Conservation (phyloP, 345 rosid genomes). For the Toxicodendron radicans region DNA sequence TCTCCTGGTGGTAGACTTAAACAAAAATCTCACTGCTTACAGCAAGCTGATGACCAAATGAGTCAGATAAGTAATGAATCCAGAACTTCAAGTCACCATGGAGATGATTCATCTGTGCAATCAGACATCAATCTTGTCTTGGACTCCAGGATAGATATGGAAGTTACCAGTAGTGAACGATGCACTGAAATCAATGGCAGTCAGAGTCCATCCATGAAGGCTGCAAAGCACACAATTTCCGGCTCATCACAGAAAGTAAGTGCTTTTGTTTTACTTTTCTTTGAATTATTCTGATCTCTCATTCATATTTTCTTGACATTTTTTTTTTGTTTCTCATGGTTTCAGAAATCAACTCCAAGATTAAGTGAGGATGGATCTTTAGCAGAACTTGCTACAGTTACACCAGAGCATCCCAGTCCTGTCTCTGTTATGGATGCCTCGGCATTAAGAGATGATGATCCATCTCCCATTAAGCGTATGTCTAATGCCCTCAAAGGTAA, state of each 20-base stretch:
- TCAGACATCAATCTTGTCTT: slow-evolving; percentile 46
- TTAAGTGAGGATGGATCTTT: slow-evolving; percentile 47
- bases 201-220: slow-evolving; percentile 44
- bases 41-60: slow-evolving; percentile 61
- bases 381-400: slow-evolving; percentile 44
- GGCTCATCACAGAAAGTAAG: slow-evolving; percentile 53
- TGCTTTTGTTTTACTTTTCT: slow-evolving; percentile 16
- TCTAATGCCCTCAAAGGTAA: slow-evolving; percentile 44
- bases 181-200: slow-evolving; percentile 33
- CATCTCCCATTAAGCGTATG: slow-evolving; percentile 60
- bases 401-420: slow-evolving; percentile 80
- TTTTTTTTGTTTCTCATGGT: slow-evolving; percentile 17
- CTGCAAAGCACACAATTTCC: slow-evolving; percentile 39
- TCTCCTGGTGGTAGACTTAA: slow-evolving; percentile 65
- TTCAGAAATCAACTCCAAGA: slow-evolving; percentile 51
- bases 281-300: slow-evolving; percentile 2
- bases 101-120: slow-evolving; percentile 51
- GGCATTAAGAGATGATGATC: slow-evolving; percentile 53
- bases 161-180: slow-evolving; percentile 36
- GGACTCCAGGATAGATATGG: slow-evolving; percentile 37
- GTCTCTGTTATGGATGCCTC: slow-evolving; percentile 77
- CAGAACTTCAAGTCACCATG: slow-evolving; percentile 57
- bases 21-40: slow-evolving; percentile 43
- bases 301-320: slow-evolving; percentile 14
- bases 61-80: slow-evolving; percentile 80